A percentile compares a stretch with the other conserved stretches of the same genome.
These are phyloP conservation scores for Nothophytophthora sp. DNA, from an alignment of 352 stramenopile species.

Conservation along the genomic window DNA sequence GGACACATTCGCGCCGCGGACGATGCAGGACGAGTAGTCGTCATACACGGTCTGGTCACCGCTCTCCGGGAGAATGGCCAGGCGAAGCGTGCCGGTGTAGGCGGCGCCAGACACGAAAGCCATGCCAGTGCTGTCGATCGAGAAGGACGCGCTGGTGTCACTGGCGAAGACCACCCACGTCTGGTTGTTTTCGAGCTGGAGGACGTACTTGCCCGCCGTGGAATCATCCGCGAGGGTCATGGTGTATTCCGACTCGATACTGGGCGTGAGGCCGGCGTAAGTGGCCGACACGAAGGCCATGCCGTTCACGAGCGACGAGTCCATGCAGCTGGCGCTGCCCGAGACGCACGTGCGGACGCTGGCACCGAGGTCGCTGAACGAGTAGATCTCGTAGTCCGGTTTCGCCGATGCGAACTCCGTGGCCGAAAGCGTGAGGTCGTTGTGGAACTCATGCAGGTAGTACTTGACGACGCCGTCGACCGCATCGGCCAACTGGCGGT, in stretches of 20 bases:
- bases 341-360: conserved; percentile 55
- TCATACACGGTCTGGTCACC: conserved; percentile 50
- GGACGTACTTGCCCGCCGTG: conserved; percentile 49
- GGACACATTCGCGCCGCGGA: conserved; percentile 48
- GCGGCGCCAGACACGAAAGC: conserved; percentile 40
- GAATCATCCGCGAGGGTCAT: conserved; percentile 45
- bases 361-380: conserved; percentile 64
- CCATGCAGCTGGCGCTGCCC: conserved; percentile 42
- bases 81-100: conserved; percentile 54
- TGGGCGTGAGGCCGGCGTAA: conserved; percentile 57
- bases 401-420: conserved; percentile 49
- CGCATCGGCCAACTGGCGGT: conserved; percentile 40
- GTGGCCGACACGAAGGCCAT: conserved; percentile 75
- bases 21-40: conserved; percentile 53
- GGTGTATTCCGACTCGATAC: conserved; percentile 47
- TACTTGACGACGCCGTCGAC: conserved; percentile 56
- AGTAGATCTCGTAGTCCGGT: conserved; percentile 61
- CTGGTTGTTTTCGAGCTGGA: conserved; percentile 67
- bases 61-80: conserved; percentile 52
- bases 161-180: conserved; percentile 78
- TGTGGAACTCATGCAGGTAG: conserved; percentile 62
- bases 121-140: conserved; percentile 32
- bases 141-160: conserved; percentile 39
- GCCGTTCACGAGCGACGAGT: conserved; percentile 57
- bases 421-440: conserved; percentile 68